Percentiles rank a stretch among this genome's conserved stretches.
These are phyloP conservation scores for Cladosporium austrohemisphaericum DNA, from an alignment of 2,329 filamentous ascomycete genomes.

Conservation along the genomic window DNA sequence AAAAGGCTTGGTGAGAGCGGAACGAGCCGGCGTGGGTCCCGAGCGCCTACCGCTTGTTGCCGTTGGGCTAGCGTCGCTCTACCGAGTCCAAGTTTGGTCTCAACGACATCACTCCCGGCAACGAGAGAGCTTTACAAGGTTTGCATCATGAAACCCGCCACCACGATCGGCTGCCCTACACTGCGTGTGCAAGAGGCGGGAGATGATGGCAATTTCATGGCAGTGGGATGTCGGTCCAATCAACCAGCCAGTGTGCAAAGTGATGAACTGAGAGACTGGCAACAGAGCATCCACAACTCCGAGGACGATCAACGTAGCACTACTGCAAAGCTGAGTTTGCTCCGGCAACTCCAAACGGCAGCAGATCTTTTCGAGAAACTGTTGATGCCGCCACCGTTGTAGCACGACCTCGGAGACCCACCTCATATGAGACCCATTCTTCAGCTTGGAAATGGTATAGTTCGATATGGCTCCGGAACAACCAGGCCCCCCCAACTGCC, in stretches of 20 bases:
- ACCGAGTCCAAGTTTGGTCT: conserved; percentile 7
- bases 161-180: neutral
- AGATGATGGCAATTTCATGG: neutral
- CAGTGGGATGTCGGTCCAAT: neutral
- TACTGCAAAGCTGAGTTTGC: neutral
- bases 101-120: conserved; percentile 9
- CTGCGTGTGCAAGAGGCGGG: no score
- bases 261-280: no score
- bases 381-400: conserved; percentile 7
- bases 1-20: conserved; percentile 9
- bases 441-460: conserved; percentile 8
- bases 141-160: neutral
- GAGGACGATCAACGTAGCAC: no score
- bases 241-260: no score
- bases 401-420: conserved; percentile 2
- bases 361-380: neutral
- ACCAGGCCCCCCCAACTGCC: conserved; percentile 3
- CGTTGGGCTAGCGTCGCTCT: neutral
- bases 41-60: conserved; percentile 7
- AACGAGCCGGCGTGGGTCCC: conserved; percentile 5
- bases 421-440: conserved; percentile 8
- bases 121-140: conserved; percentile 7
- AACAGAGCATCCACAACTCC: no score
- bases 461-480: conserved; percentile 10
- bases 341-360: conserved; percentile 9